Evolutionary conservation across 2,329 filamentous ascomycete species (phyloP).

Genomic region (Pyrenophora teres): DNA sequence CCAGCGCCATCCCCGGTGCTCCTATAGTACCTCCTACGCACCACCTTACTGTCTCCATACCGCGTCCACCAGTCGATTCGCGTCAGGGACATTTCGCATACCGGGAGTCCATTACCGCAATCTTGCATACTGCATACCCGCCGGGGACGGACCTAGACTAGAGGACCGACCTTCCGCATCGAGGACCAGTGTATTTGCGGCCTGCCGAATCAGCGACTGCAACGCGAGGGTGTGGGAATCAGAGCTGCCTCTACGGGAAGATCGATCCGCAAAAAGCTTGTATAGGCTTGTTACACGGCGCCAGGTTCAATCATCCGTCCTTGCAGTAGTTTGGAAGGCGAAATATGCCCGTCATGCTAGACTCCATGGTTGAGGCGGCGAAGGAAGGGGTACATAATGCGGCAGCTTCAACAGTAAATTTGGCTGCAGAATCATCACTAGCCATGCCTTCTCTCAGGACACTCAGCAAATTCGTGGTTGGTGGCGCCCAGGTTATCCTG

Average conservation of each 20-base stretch:
- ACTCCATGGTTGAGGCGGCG: conserved; percentile 23
- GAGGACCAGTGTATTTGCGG: conserved; percentile 11
- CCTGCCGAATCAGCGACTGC: conserved; percentile 26
- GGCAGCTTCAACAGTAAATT: conserved; percentile 14
- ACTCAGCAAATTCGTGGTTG: conserved; percentile 44
- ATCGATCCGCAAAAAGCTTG: conserved; percentile 39
- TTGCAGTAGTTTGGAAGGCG: conserved; percentile 8
- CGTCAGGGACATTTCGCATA: conserved; percentile 4
- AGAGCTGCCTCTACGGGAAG: conserved; percentile 30
- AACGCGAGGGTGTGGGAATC: conserved; percentile 26
- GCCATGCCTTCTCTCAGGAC: conserved; percentile 43
- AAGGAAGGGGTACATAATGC: conserved; percentile 36
- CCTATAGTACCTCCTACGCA: conserved; percentile 1
- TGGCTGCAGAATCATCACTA: conserved; percentile 31
- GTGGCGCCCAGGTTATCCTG: conserved; percentile 41
- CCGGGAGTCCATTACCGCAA: conserved; percentile 1
- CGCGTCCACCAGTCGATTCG: conserved; percentile 15
- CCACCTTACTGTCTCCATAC: not conserved
- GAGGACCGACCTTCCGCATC: conserved; percentile 28
- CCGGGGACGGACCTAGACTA: conserved; percentile 12
- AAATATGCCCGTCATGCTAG: conserved; percentile 31
- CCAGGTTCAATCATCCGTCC: conserved; percentile 1
- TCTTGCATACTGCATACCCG: conserved; percentile 1
- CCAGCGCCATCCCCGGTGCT: conserved; percentile 3
- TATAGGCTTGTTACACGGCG: conserved; percentile 14